Percentiles rank a stretch among this genome's conserved stretches.
phyloP scores from a whole-genome alignment of 805 yeast genomes.

The Suhomyces canberraensis region DNA sequence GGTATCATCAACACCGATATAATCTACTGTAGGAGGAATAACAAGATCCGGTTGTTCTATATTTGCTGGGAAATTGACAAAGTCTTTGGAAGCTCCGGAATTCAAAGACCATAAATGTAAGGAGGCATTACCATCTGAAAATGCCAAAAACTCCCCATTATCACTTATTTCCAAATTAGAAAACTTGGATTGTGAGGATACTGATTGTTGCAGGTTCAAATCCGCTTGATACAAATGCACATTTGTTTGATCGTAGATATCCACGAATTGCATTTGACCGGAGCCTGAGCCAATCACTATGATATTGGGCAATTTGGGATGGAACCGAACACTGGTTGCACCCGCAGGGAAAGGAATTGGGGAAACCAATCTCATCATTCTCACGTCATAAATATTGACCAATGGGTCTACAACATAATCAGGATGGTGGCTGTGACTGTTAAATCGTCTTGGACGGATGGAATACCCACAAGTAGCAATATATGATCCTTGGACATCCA shows the following conservation, averaged over 20 bases:
- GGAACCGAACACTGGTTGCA: conserved; percentile 78
- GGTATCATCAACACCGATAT: conserved; percentile 33
- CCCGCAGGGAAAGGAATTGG: conserved; percentile 91
- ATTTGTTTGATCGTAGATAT: conserved; percentile 73
- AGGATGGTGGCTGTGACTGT: conserved; percentile 8
- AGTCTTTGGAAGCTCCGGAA: conserved; percentile 27
- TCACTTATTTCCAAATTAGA: conserved; percentile 54
- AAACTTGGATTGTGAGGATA: conserved; percentile 25
- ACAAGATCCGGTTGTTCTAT: conserved; percentile 55
- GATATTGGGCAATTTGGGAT: conserved; percentile 80
- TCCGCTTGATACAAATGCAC: conserved; percentile 67
- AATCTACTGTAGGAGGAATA: conserved; percentile 25
- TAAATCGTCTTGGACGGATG: conserved; percentile 52
- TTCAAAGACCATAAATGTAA: conserved; percentile 66
- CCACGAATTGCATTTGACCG: conserved; percentile 86
- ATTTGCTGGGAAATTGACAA: conserved; percentile 35
- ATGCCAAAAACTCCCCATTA: conserved; percentile 73
- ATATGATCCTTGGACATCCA: conserved; percentile 62
- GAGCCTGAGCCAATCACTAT: conserved; percentile 67
- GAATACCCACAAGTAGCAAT: conserved; percentile 82
- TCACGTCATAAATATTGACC: conserved; percentile 76
- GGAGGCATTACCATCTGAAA: conserved; percentile 61
- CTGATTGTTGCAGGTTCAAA: conserved; percentile 19
- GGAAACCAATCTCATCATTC: conserved; percentile 65
- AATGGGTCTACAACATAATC: conserved; percentile 62